Conservation (phyloP, 2,329 filamentous ascomycete genomes). For the Colletotrichum incanum region DNA sequence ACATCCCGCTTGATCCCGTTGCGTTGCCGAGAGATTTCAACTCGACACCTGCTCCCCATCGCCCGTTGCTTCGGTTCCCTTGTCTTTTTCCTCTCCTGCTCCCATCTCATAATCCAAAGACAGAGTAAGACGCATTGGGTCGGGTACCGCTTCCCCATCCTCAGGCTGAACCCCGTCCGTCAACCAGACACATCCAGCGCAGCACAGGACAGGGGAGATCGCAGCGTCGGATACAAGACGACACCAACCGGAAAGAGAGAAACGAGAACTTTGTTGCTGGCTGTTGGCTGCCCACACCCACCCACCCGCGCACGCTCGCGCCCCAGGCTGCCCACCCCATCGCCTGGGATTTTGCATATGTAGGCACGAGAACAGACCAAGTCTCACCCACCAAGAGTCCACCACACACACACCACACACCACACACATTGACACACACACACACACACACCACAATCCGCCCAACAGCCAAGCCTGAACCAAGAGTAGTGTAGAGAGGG, state of each 20-base stretch:
- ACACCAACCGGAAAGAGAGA: not conserved
- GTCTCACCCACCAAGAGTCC: slow-evolving; percentile 23
- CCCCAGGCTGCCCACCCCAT: slow-evolving; percentile 20
- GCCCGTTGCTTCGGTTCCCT: not conserved
- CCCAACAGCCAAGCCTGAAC: slow-evolving; percentile 28
- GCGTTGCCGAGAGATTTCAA: slow-evolving; percentile 6
- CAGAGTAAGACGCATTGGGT: not conserved
- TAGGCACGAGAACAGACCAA: slow-evolving; percentile 35
- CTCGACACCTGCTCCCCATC: slow-evolving; percentile 2
- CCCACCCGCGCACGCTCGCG: not conserved
- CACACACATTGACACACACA: slow-evolving; percentile 14
- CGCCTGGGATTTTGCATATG: slow-evolving; percentile 37
- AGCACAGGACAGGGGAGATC: not conserved
- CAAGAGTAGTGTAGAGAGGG: slow-evolving; percentile 17
- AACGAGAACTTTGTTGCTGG: slow-evolving; percentile 12
- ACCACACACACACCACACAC: slow-evolving; percentile 10
- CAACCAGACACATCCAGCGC: not conserved
- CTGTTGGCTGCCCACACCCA: not conserved
- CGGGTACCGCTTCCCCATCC: not conserved
- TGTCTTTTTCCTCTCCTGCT: not conserved
- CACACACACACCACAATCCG: slow-evolving; percentile 9
- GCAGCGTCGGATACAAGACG: slow-evolving; percentile 9
- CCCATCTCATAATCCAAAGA: not conserved
- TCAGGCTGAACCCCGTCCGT: not conserved
- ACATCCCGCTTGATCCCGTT: slow-evolving; percentile 7